A percentile compares a stretch with the other conserved stretches of the same genome.
phyloP scores from a whole-genome alignment of 768 basidiomycete species.

The Trametes villosa region DNA sequence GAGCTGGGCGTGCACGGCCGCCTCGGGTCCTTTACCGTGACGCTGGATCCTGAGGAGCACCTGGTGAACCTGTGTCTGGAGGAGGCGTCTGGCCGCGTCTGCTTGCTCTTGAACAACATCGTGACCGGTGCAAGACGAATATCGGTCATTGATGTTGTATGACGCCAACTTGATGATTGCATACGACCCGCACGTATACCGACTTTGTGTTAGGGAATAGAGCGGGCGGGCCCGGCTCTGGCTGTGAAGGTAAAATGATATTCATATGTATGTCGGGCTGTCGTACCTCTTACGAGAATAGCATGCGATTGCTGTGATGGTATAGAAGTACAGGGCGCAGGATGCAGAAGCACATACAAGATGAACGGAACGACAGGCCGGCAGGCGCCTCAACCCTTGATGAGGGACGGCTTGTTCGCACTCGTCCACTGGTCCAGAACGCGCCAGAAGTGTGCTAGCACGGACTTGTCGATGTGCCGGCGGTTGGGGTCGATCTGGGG shows the following conservation, averaged over 20 bases:
- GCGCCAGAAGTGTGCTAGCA: conserved; percentile 97
- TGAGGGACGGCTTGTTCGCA: conserved; percentile 78
- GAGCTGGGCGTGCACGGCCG: conserved; percentile 12
- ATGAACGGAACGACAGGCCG: neutral
- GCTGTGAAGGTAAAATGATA: too few relatives aligned
- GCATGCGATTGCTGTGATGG: neutral
- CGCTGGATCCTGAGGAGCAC: conserved; percentile 20
- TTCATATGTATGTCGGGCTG: neutral
- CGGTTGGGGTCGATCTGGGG: conserved; percentile 87
- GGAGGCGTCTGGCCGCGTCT: conserved; percentile 19
- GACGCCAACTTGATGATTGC: neutral
- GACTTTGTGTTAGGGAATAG: neutral
- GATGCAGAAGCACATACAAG: neutral
- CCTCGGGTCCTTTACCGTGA: conserved; percentile 17
- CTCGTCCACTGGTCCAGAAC: conserved; percentile 85
- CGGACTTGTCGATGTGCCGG: conserved; percentile 92
- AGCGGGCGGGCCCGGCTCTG: too few relatives aligned
- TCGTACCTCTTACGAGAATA: neutral
- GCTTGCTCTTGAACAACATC: conserved; percentile 21
- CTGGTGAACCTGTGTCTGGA: conserved; percentile 21
- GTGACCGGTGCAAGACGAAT: conserved; percentile 18
- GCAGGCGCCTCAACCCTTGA: conserved; percentile 49
- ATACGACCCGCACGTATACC: neutral
- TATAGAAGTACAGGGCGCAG: neutral
- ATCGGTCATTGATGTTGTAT: conserved; percentile 20